Conservation (phyloP, 2,329 filamentous ascomycete genomes). For the Mariannaea elegans region DNA sequence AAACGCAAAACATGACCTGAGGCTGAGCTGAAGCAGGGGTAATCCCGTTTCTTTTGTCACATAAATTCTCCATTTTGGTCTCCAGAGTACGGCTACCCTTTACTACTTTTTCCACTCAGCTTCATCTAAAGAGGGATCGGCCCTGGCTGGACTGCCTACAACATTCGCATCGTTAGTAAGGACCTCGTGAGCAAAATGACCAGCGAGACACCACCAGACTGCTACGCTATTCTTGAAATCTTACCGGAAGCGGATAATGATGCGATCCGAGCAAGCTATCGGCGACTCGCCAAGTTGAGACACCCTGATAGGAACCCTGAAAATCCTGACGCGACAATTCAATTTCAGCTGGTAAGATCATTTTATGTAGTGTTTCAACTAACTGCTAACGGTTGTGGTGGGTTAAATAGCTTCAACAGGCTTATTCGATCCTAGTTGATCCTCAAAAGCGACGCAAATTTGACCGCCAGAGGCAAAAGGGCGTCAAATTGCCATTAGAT, state of each 20-base stretch:
- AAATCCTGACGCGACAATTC: constrained; percentile 1
- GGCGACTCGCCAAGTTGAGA: constrained; percentile 6
- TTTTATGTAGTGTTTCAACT: not conserved
- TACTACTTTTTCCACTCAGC: not conserved
- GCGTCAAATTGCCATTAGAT: not conserved
- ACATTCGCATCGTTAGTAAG: no score
- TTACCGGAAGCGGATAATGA: constrained; percentile 8
- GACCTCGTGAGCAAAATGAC: constrained; percentile 9
- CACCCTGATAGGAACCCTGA: constrained; percentile 11
- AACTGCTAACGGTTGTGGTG: no score
- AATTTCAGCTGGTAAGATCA: constrained; percentile 12
- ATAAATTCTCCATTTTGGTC: no score
- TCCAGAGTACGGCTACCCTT: no score
- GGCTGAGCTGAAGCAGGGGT: not conserved
- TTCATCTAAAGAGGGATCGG: no score
- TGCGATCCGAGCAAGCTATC: constrained; percentile 6
- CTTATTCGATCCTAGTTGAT: constrained; percentile 10
- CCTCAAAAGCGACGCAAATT: not conserved
- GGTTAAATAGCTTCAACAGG: constrained; percentile 1
- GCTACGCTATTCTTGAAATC: constrained; percentile 9
- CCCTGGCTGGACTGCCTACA: no score
- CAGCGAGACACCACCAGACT: not conserved
- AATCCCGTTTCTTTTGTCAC: no score
- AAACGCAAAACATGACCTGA: not conserved
- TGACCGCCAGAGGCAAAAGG: constrained; percentile 1